Evolutionary conservation across 441 rosid genomes (phyloP), one percentile per base, ranked within the genome.

Genomic region (Populus tomentosa): DNA sequence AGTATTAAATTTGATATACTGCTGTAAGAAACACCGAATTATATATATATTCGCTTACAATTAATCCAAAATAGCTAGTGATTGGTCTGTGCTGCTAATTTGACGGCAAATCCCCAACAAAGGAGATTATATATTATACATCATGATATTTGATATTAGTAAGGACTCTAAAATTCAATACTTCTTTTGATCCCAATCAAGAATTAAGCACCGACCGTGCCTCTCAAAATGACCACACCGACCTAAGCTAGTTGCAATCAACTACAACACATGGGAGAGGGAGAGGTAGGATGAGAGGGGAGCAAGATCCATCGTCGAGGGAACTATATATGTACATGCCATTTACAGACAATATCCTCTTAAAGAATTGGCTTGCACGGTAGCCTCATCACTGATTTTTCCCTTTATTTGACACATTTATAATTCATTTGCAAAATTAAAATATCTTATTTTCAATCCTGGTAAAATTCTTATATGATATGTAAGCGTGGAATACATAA

Each of bases 111-210:
- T 7, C 69, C 33, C 68, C 35, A 14, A 8, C 5, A 11, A 3
- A 11, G 5, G 16, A 14, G 26, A 21, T 28, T 3, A 5, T 62
- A 20, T 14, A 18, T 71, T 71, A 20, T 38, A 4, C 16, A 46
- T 56, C 36, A 35, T 65, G 63, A 73, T 20, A 20, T 68, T 36
- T 33, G 16, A 53, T 72, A 56, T 6, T 32, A 61, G 16, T 61
- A 3, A 21, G 67, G 67, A 59, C 53, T 35, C 24, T 13, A 16
- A 21, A 21, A 61, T 59, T 75, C 72, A 79, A 64, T 26, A 23
- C 28, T 56, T 23, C 42, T 46, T 35, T 63, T 70, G 75, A 53
- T 70, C 21, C n/a, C 67, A 46, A 75, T 70, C 36, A 71, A 65
- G 36, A 65, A 21, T 1, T 3, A 14, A 61, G 26, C 1, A 10